Conservation (phyloP, 148 eudicot species). For the Nyssa sinensis region DNA sequence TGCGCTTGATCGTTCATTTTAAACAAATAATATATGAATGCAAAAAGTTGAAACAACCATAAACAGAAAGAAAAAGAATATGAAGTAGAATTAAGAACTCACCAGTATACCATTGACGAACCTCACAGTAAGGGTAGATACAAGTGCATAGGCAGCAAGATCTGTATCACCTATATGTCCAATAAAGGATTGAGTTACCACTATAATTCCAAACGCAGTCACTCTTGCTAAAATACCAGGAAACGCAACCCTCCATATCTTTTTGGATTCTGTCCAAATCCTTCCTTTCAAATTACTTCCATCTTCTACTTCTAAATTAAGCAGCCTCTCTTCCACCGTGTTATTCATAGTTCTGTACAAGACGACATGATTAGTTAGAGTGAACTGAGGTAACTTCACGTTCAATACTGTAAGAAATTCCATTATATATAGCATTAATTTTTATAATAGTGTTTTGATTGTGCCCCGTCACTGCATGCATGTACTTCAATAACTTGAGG, state of each 20-base stretch:
- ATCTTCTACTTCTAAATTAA: conserved; percentile 19
- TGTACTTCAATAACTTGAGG: no score
- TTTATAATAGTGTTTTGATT: no score
- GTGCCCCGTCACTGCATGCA: no score
- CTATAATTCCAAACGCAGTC: conserved; percentile 46
- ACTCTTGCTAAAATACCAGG: conserved; percentile 60
- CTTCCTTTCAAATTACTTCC: conserved; percentile 31
- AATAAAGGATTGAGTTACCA: conserved; percentile 61
- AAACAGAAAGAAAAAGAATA: no score
- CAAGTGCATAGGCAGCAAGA: conserved; percentile 73
- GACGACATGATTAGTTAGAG: no score
- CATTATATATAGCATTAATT: no score
- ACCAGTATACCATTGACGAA: conserved; percentile 62
- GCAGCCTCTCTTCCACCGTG: conserved; percentile 37
- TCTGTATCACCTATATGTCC: conserved; percentile 62
- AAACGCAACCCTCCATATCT: conserved; percentile 62
- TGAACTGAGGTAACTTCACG: no score
- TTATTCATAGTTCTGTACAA: conserved; percentile 31
- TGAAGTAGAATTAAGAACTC: conserved; percentile 5
- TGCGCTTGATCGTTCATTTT: no score
- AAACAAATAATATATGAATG: no score
- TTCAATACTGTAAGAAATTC: no score
- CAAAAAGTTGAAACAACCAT: no score
- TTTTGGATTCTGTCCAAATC: conserved; percentile 52
- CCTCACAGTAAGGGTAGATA: conserved; percentile 48